Evolutionary conservation across 495 filamentous ascomycete species (phyloP).

Genomic region (Terfezia claveryi): DNA sequence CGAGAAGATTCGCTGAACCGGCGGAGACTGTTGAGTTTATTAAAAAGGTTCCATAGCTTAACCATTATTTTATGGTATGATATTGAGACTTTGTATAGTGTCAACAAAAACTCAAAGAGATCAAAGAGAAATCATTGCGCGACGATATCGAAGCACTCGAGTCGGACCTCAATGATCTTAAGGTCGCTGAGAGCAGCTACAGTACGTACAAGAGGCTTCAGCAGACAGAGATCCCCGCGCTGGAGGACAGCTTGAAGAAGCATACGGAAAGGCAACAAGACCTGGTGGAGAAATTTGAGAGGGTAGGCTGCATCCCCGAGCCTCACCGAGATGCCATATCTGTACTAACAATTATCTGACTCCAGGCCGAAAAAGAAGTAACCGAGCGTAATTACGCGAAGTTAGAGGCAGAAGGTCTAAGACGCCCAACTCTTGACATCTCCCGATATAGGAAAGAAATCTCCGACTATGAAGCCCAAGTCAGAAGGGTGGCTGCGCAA

Average conservation of each 20-base stretch:
- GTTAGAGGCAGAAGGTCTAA: constrained; percentile 51
- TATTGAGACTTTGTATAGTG: constrained; percentile 9
- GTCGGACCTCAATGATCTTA: constrained; percentile 34
- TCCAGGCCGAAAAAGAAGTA: constrained; percentile 24
- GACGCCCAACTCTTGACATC: constrained; percentile 56
- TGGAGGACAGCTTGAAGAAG: constrained; percentile 38
- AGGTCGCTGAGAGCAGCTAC: constrained; percentile 40
- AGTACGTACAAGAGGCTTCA: constrained; percentile 50
- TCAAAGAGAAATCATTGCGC: constrained; percentile 26
- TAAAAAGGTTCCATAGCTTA: constrained; percentile 7
- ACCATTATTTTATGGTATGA: neutral
- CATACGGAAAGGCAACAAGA: constrained; percentile 38
- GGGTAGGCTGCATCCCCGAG: constrained; percentile 8
- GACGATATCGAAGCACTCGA: constrained; percentile 37
- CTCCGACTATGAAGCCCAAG: constrained; percentile 40
- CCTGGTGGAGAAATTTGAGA: constrained; percentile 53
- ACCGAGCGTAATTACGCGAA: constrained; percentile 39
- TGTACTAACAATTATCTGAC: neutral
- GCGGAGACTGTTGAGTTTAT: constrained; percentile 12
- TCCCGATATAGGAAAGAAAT: constrained; percentile 49
- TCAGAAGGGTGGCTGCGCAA: constrained; percentile 46
- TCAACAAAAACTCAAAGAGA: constrained; percentile 20
- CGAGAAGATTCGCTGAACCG: constrained; percentile 9
- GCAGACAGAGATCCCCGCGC: constrained; percentile 43
- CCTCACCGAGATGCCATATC: neutral